Evolutionary conservation across 352 stramenopile species (phyloP).

Genomic region (Globisporangium okanoganense): DNA sequence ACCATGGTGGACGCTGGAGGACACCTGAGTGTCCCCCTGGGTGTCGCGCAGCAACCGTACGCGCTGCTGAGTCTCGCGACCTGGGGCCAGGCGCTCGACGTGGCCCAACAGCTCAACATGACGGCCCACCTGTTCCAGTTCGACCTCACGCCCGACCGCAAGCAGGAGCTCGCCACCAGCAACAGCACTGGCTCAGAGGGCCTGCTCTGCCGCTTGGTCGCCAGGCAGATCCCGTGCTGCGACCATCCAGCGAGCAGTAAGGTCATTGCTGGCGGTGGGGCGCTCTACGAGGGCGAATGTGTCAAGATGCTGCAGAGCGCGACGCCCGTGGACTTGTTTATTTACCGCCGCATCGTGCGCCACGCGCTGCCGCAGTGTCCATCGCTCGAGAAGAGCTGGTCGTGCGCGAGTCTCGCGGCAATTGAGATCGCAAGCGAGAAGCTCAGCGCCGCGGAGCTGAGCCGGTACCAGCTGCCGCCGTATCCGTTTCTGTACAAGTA

Average conservation of each 20-base stretch:
- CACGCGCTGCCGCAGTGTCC: constrained; percentile 29
- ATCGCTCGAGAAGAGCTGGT: constrained; percentile 15
- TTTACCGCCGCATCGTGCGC: constrained; percentile 29
- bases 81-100: constrained; percentile 23
- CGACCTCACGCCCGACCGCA: constrained; percentile 27
- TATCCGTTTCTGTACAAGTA: constrained; percentile 26
- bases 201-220: constrained; percentile 36
- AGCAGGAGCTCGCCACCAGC: constrained; percentile 24
- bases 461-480: constrained; percentile 30
- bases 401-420: constrained; percentile 26
- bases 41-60: constrained; percentile 26
- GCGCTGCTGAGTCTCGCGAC: constrained; percentile 28
- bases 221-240: constrained; percentile 34
- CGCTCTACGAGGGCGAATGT: constrained; percentile 16
- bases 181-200: constrained; percentile 20
- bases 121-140: constrained; percentile 38
- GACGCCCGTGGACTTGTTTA: constrained; percentile 28
- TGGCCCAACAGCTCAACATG: constrained; percentile 31
- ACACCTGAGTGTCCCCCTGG: constrained; percentile 26
- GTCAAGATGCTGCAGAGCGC: constrained; percentile 25
- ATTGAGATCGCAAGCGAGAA: constrained; percentile 8
- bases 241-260: constrained; percentile 10
- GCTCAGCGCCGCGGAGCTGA: constrained; percentile 21
- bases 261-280: not conserved
- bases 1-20: constrained; percentile 37